These are phyloP conservation scores for Volutella citrinella DNA, from an alignment of 2,329 filamentous ascomycete genomes.

Conservation along the genomic window DNA sequence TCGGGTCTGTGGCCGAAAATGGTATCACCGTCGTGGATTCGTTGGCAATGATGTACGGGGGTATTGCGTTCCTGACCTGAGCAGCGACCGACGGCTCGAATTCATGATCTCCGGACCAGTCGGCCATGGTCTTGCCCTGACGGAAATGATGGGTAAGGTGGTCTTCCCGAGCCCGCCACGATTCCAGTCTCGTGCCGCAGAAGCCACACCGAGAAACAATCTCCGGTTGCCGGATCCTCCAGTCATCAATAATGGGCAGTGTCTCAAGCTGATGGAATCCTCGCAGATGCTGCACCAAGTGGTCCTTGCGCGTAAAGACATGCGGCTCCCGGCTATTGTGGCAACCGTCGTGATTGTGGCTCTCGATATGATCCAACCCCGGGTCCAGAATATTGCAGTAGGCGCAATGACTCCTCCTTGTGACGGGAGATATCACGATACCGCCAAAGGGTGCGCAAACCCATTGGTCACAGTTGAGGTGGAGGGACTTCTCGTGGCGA, in stretches of 20 bases:
- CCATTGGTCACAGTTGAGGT: slow-evolving; percentile 20
- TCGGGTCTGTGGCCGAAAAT: slow-evolving; percentile 24
- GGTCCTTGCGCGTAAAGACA: slow-evolving; percentile 28
- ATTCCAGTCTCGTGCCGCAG: slow-evolving; percentile 19
- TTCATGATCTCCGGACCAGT: slow-evolving; percentile 27
- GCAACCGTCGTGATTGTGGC: slow-evolving; percentile 18
- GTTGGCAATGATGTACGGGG: slow-evolving; percentile 23
- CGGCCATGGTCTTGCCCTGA: slow-evolving; percentile 23
- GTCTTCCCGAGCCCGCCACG: slow-evolving; percentile 26
- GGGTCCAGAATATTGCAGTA: slow-evolving; percentile 24
- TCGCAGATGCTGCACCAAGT: slow-evolving; percentile 29
- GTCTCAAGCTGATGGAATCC: slow-evolving; percentile 32
- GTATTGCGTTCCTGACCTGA: slow-evolving; percentile 20
- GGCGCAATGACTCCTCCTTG: slow-evolving; percentile 20
- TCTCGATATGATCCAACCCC: slow-evolving; percentile 18
- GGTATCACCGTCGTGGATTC: slow-evolving; percentile 22
- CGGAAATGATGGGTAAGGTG: slow-evolving; percentile 28
- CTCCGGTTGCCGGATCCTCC: slow-evolving; percentile 22
- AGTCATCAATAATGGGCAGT: slow-evolving; percentile 36
- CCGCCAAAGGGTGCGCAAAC: slow-evolving; percentile 20
- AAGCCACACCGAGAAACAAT: slow-evolving; percentile 29
- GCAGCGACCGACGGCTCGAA: slow-evolving; percentile 22
- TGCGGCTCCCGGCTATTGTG: slow-evolving; percentile 7
- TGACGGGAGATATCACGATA: slow-evolving; percentile 12
- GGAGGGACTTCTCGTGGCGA: slow-evolving; percentile 18